A percentile compares a stretch with the other conserved stretches of the same genome.
Evolutionary conservation across 73 alveolate species (phyloP).

Genomic region (Tetrahymena thermophila): DNA sequence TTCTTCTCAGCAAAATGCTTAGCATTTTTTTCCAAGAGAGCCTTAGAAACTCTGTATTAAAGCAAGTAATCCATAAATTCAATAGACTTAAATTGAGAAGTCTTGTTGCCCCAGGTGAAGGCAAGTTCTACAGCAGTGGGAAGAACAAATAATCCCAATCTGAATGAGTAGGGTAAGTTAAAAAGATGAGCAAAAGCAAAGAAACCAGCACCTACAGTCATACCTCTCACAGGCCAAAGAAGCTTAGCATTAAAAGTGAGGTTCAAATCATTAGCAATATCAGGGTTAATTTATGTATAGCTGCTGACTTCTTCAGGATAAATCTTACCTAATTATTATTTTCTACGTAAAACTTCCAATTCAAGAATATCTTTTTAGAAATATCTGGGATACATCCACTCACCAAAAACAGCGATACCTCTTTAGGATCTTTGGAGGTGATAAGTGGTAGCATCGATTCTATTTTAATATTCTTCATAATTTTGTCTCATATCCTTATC

Average conservation of each 20-base stretch:
- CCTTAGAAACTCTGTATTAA: not conserved
- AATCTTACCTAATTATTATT: not conserved
- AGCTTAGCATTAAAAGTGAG: not conserved
- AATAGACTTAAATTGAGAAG: not conserved
- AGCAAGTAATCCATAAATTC: not conserved
- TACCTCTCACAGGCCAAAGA: not conserved
- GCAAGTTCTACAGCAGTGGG: constrained; percentile 1
- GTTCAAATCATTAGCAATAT: not conserved
- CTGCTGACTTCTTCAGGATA: not conserved
- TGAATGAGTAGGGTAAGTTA: not conserved
- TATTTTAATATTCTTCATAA: not conserved
- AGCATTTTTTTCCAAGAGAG: not conserved
- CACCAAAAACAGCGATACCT: constrained; percentile 1
- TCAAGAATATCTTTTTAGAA: not conserved
- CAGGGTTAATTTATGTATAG: not conserved
- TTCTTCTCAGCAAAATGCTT: not conserved
- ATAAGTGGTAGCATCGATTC: not conserved
- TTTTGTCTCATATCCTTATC: not conserved
- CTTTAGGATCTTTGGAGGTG: constrained; percentile 2
- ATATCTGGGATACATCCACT: not conserved
- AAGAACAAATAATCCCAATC: not conserved
- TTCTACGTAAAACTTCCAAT: not conserved
- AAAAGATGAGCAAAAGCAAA: not conserved
- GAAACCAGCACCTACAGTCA: not conserved
- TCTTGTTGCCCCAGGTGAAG: not conserved